These are phyloP conservation scores for Arctostaphylos glauca DNA, from an alignment of 148 eudicot species.

Conservation along the genomic window DNA sequence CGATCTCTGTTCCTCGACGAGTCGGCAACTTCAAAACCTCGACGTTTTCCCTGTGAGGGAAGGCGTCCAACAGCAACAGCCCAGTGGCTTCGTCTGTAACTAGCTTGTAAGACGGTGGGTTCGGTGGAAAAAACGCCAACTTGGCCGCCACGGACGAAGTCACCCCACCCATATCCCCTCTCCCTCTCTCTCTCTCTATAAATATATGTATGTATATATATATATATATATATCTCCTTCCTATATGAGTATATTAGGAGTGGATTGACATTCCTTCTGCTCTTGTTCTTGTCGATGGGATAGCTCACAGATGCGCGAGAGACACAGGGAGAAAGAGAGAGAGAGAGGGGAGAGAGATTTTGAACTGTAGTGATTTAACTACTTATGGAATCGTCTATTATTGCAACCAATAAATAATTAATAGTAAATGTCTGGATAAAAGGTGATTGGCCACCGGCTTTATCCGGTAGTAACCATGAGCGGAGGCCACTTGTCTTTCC, in stretches of 20 bases:
- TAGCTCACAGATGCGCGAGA: not conserved
- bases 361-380: not conserved
- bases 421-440: no score
- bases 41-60: slow-evolving; percentile 88
- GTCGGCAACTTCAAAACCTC: slow-evolving; percentile 77
- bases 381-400: not conserved
- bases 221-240: no score
- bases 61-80: slow-evolving; percentile 53
- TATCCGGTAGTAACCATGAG: no score
- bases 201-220: not conserved
- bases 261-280: slow-evolving; percentile 7
- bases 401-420: not conserved
- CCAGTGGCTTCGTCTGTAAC: slow-evolving; percentile 55
- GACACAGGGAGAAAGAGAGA: not conserved
- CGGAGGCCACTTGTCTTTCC: no score
- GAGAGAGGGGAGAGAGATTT: not conserved
- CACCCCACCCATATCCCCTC: slow-evolving; percentile 81
- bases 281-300: not conserved
- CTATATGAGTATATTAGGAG: not conserved
- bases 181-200: not conserved
- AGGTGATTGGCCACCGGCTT: no score
- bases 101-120: slow-evolving; percentile 74
- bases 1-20: slow-evolving; percentile 64
- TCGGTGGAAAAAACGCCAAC: slow-evolving; percentile 92
- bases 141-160: slow-evolving; percentile 97